Base-by-base conservation (phyloP, 169 alveolate genomes). In the Plasmodium malariae region DNA sequence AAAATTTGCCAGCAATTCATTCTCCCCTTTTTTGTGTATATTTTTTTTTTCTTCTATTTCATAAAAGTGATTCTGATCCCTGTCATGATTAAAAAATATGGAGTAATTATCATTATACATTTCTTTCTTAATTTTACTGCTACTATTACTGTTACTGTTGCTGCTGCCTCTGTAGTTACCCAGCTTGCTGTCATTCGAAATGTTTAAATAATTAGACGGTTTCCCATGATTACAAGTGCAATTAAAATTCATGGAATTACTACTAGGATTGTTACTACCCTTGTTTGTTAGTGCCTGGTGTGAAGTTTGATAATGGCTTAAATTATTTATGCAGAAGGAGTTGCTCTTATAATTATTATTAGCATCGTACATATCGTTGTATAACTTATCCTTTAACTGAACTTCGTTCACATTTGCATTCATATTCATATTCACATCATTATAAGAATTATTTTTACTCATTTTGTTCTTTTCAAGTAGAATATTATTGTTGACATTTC, bases 281-380 rank as follows among this genome's bases (percentile, higher is more conserved):
- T 71, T 59, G 73, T n/a, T 37, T 21, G 40, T 4, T 34, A n/a
- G 14, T 11, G 80, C 17, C 36, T 74, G 32, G 2, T 74, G 51
- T 14, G 74, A n/a, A 9, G 71, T 3, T 21, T 34, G 32, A 1
- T 21, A 3, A 5, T 55, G 9, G 9, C 17, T 74, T 37, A 74
- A n/a, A 32, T 74, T 60, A 59, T 74, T 74, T 40, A 73, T 32
- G 59, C 88, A 6, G 65, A 74, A 74, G 0, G 88, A 57, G 36
- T 74, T 74, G 11, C 88, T 74, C 14, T 74, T 74, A 55, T 54
- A 74, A 57, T 57, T 74, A n/a, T 43, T 30, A 5, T 9, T n/a
- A 14, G 34, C 59, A 19, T 49, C 55, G 26, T 55, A 74, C 1
- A 24, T 26, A n/a, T 45, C 88, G 36, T 57, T 55, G 7, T 2